phyloP scores from a whole-genome alignment of 2,329 filamentous ascomycete species.

The Colletotrichum tropicale region DNA sequence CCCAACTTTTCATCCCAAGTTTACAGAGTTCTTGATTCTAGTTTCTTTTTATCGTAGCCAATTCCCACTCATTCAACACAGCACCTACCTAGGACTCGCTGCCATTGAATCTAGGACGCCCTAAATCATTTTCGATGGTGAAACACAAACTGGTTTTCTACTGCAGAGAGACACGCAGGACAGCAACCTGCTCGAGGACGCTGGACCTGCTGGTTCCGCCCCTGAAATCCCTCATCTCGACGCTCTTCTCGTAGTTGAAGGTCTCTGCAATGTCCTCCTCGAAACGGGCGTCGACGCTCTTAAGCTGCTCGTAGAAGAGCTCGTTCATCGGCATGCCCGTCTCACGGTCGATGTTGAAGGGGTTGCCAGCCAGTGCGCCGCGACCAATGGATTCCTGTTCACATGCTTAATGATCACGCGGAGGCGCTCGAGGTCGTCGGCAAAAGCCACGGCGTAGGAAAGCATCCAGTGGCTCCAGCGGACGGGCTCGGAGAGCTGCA shows the following conservation, averaged over 20 bases:
- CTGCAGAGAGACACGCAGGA: slow-evolving; percentile 18
- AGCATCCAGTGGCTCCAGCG: slow-evolving; percentile 85
- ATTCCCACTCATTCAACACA: not conserved
- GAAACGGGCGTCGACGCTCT: slow-evolving; percentile 72
- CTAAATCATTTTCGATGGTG: not conserved
- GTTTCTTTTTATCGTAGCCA: not conserved
- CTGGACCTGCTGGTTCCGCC: slow-evolving; percentile 79
- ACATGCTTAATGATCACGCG: slow-evolving; percentile 76
- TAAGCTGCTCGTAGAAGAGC: slow-evolving; percentile 68
- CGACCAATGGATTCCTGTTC: slow-evolving; percentile 73
- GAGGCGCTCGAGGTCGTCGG: slow-evolving; percentile 76
- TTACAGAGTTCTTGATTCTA: not conserved
- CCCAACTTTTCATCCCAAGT: not conserved
- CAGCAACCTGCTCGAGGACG: slow-evolving; percentile 68
- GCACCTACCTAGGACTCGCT: not conserved
- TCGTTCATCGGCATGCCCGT: slow-evolving; percentile 72
- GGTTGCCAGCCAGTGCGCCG: slow-evolving; percentile 81
- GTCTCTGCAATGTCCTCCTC: slow-evolving; percentile 71
- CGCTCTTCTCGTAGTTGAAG: slow-evolving; percentile 83
- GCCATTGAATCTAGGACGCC: not conserved
- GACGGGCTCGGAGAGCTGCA: slow-evolving; percentile 82
- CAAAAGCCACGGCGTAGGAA: slow-evolving; percentile 74
- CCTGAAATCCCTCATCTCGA: slow-evolving; percentile 78
- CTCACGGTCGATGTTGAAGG: slow-evolving; percentile 81
- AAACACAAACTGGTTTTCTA: not conserved